Conservation (phyloP, 2,329 filamentous ascomycete genomes). For the Fusarium praegraminearum region DNA sequence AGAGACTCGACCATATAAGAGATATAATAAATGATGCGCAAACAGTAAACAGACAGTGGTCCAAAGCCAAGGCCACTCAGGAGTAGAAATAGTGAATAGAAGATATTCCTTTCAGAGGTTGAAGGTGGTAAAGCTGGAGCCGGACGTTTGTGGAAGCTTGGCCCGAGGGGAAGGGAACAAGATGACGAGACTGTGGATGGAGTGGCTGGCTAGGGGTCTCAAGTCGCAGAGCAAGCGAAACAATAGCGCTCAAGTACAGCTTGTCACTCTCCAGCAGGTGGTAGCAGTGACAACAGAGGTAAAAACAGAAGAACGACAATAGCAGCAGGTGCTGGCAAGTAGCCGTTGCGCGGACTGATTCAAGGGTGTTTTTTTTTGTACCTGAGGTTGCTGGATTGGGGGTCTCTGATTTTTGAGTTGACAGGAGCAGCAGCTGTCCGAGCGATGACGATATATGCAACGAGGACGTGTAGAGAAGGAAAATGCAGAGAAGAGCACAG, state of each 20-base stretch:
- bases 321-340: constrained; percentile 15
- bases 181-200: constrained; percentile 33
- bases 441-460: constrained; percentile 26
- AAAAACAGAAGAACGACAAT: background rate
- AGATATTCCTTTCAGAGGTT: constrained; percentile 16
- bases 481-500: background rate
- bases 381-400: constrained; percentile 25
- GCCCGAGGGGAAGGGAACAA: constrained; percentile 24
- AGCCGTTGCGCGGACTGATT: constrained; percentile 26
- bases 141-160: constrained; percentile 11
- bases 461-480: background rate
- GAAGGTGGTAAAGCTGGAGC: constrained; percentile 29
- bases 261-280: background rate
- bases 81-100: constrained; percentile 5
- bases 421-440: constrained; percentile 21
- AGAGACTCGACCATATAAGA: constrained; percentile 14
- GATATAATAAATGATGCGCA: constrained; percentile 17
- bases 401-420: constrained; percentile 18
- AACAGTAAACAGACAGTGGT: constrained; percentile 12
- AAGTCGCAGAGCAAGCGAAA: constrained; percentile 26
- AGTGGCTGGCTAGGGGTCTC: constrained; percentile 40
- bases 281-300: background rate
- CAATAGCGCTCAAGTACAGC: constrained; percentile 37
- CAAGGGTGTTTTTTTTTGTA: constrained; percentile 33
- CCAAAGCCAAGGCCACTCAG: constrained; percentile 14